Evolutionary conservation across 768 basidiomycete species (phyloP).

Genomic region (Tricholoma sp.): DNA sequence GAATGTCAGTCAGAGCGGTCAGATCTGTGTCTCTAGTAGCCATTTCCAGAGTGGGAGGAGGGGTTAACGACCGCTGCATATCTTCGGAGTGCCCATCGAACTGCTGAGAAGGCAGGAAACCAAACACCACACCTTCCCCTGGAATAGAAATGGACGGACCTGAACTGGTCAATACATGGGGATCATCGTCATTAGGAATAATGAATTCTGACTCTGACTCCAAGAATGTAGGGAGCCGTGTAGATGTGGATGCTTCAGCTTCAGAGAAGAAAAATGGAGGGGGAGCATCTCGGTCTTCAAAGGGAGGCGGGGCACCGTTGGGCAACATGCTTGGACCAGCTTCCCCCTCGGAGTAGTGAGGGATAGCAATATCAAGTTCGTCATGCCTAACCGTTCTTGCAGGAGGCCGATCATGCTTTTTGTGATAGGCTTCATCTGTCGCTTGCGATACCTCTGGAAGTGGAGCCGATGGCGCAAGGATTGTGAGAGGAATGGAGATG

Average conservation of each 20-base stretch:
- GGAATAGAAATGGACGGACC: constrained; percentile 35
- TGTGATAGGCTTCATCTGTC: constrained; percentile 72
- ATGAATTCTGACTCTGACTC: constrained; percentile 78
- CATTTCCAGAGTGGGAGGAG: constrained; percentile 75
- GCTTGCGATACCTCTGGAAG: constrained; percentile 72
- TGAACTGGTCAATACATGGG: constrained; percentile 32
- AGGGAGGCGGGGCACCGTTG: constrained; percentile 70
- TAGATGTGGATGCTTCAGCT: constrained; percentile 54
- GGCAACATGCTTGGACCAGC: constrained; percentile 73
- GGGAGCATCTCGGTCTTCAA: constrained; percentile 78
- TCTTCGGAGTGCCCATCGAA: constrained; percentile 80
- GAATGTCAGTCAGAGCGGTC: constrained; percentile 56
- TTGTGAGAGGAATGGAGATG: constrained; percentile 61
- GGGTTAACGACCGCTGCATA: constrained; percentile 56
- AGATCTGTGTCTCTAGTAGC: constrained; percentile 67
- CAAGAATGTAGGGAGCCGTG: constrained; percentile 64
- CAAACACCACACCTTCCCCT: constrained; percentile 78
- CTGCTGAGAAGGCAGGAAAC: constrained; percentile 64
- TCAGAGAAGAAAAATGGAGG: constrained; percentile 63
- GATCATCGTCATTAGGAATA: constrained; percentile 40
- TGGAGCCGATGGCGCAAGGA: constrained; percentile 73
- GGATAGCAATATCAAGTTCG: constrained; percentile 55
- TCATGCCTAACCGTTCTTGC: constrained; percentile 63
- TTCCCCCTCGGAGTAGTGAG: constrained; percentile 63
- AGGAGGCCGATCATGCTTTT: constrained; percentile 85